A percentile compares a stretch with the other conserved stretches of the same genome.
phyloP scores from a whole-genome alignment of 352 stramenopile species.

The Globisporangium heterothallicum region DNA sequence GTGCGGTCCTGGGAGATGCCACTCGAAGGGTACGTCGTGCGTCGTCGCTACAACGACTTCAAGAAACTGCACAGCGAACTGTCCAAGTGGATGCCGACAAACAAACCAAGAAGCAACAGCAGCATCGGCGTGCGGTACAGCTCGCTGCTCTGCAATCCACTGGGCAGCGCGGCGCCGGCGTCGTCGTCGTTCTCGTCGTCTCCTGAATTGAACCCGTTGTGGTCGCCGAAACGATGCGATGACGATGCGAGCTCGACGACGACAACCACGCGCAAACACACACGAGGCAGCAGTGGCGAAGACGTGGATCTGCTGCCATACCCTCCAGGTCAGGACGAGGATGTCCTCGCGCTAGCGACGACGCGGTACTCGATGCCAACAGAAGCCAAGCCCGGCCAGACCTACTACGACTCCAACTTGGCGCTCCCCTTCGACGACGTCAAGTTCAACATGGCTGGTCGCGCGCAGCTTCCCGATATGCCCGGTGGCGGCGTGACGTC shows the following conservation, averaged over 20 bases:
- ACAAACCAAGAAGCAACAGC: slow-evolving; percentile 20
- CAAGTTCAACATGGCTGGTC: slow-evolving; percentile 41
- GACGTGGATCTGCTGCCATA: not conserved
- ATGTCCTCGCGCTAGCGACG: not conserved
- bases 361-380: slow-evolving; percentile 9
- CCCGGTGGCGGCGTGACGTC: slow-evolving; percentile 48
- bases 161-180: slow-evolving; percentile 9
- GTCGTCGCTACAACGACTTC: slow-evolving; percentile 74
- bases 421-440: slow-evolving; percentile 47
- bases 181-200: not conserved
- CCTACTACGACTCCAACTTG: slow-evolving; percentile 37
- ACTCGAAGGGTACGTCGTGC: slow-evolving; percentile 76
- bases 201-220: slow-evolving; percentile 42
- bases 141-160: slow-evolving; percentile 49
- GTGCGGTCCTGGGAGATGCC: slow-evolving; percentile 65
- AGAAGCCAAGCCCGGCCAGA: slow-evolving; percentile 11
- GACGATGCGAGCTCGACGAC: slow-evolving; percentile 23
- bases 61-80: slow-evolving; percentile 54
- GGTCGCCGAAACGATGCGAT: slow-evolving; percentile 34
- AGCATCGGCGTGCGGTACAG: slow-evolving; percentile 26
- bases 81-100: slow-evolving; percentile 40
- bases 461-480: slow-evolving; percentile 48
- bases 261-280: slow-evolving; percentile 13
- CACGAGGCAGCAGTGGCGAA: slow-evolving; percentile 10
- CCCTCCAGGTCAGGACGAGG: not conserved